Evolutionary conservation across 805 yeast species (phyloP).

Genomic region (Ogataea methylovora): DNA sequence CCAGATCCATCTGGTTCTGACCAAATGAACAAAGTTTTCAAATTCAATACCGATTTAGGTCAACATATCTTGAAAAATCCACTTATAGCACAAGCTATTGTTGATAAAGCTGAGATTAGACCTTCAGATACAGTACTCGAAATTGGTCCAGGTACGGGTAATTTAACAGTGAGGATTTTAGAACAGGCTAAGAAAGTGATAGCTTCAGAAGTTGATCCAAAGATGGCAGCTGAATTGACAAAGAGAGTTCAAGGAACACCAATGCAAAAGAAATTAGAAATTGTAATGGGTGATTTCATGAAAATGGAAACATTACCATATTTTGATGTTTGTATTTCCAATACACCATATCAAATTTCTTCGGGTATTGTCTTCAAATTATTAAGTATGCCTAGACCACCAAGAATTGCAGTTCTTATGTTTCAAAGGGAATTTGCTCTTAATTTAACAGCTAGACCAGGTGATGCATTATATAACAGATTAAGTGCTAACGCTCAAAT

Average conservation of each 20-base stretch:
- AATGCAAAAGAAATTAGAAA: constrained; percentile 82
- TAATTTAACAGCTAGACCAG: constrained; percentile 90
- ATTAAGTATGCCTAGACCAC: constrained; percentile 86
- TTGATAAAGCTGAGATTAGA: constrained; percentile 87
- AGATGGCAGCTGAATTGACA: constrained; percentile 98
- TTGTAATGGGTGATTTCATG: constrained; percentile 91
- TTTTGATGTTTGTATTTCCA: constrained; percentile 92
- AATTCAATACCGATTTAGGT: constrained; percentile 93
- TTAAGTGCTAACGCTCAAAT: constrained; percentile 94
- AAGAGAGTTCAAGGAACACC: constrained; percentile 98
- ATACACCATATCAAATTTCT: constrained; percentile 96
- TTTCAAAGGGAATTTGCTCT: constrained; percentile 96
- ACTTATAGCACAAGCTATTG: constrained; percentile 94
- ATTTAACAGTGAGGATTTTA: constrained; percentile 83
- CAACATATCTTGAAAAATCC: constrained; percentile 97
- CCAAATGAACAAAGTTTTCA: constrained; percentile 78
- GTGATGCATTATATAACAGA: constrained; percentile 90
- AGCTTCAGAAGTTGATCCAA: constrained; percentile 98
- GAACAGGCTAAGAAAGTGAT: constrained; percentile 92
- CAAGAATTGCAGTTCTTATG: constrained; percentile 92
- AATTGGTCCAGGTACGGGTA: constrained; percentile 99
- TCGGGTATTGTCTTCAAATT: constrained; percentile 93
- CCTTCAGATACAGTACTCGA: constrained; percentile 92
- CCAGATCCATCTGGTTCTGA: constrained; percentile 57
- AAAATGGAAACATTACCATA: constrained; percentile 84